A percentile compares a stretch with the other conserved stretches of the same genome.
Conservation (phyloP, 1,284 basidiomycete genomes). For the Ganoderma resinaceum region DNA sequence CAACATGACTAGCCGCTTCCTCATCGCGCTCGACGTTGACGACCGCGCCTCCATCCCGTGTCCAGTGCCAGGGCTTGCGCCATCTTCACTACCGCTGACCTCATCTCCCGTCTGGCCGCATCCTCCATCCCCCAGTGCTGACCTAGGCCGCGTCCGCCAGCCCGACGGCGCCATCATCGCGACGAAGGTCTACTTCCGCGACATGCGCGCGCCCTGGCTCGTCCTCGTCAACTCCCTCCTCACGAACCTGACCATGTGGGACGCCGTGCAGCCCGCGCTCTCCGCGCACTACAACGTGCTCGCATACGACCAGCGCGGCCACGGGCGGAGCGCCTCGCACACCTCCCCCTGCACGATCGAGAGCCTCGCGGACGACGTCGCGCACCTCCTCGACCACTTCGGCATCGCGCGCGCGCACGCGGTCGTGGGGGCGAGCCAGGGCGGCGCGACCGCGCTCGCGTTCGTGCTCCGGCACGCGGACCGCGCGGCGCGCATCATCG, state of each 20-base stretch:
- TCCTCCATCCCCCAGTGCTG: neutral
- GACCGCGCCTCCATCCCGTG: neutral
- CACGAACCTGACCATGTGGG: neutral
- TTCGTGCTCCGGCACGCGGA: neutral
- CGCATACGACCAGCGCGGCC: constrained; percentile 5
- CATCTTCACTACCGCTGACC: neutral
- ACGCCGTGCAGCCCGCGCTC: neutral
- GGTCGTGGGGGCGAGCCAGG: neutral
- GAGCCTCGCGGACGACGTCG: constrained; percentile 1
- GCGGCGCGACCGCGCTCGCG: neutral
- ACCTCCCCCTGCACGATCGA: neutral
- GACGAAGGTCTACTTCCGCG: neutral
- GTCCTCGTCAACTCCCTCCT: constrained; percentile 4
- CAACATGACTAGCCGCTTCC: constrained; percentile 10
- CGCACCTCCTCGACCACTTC: constrained; percentile 1
- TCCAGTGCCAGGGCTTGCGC: neutral
- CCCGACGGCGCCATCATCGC: neutral
- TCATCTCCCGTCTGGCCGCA: neutral
- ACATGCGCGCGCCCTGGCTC: neutral
- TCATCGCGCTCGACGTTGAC: constrained; percentile 5
- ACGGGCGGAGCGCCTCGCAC: neutral
- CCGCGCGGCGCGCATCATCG: constrained; percentile 1
- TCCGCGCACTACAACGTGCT: constrained; percentile 6
- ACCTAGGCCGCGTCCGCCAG: neutral
- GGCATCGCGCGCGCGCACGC: neutral